Conservation (phyloP, 768 basidiomycete genomes). For the Auricularia sp. region DNA sequence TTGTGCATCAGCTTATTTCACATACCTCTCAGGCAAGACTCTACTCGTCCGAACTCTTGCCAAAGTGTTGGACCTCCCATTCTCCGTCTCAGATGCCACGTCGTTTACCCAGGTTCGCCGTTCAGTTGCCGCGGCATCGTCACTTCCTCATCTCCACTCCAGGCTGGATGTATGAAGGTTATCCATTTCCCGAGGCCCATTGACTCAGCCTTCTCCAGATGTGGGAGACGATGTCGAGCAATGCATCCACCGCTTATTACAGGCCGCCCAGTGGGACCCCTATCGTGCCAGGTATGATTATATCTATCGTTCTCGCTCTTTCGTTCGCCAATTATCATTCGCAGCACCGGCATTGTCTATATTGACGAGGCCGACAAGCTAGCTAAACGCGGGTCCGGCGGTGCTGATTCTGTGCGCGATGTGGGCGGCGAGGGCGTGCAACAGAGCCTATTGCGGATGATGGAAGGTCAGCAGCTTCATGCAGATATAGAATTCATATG, state of each 20-base stretch:
- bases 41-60: conserved; percentile 87
- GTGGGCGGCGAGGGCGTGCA: conserved; percentile 96
- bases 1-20: background rate
- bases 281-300: conserved; percentile 59
- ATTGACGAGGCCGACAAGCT: conserved; percentile 97
- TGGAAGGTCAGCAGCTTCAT: conserved; percentile 56
- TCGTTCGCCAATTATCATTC: conserved; percentile 1
- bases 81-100: conserved; percentile 88
- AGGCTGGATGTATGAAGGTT: conserved; percentile 60
- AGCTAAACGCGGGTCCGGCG: conserved; percentile 28
- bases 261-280: conserved; percentile 86
- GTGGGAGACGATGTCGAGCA: conserved; percentile 96
- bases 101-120: conserved; percentile 73
- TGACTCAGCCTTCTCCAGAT: conserved; percentile 34
- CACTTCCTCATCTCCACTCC: background rate
- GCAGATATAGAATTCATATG: background rate
- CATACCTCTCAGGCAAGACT: conserved; percentile 58
- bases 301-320: background rate
- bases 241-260: conserved; percentile 76
- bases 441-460: conserved; percentile 83
- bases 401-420: conserved; percentile 50
- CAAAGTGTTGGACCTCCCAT: conserved; percentile 83
- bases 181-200: no score
- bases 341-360: conserved; percentile 88
- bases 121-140: background rate